phyloP scores from a whole-genome alignment of 257 asterid species.

The Anisodus tanguticus region DNA sequence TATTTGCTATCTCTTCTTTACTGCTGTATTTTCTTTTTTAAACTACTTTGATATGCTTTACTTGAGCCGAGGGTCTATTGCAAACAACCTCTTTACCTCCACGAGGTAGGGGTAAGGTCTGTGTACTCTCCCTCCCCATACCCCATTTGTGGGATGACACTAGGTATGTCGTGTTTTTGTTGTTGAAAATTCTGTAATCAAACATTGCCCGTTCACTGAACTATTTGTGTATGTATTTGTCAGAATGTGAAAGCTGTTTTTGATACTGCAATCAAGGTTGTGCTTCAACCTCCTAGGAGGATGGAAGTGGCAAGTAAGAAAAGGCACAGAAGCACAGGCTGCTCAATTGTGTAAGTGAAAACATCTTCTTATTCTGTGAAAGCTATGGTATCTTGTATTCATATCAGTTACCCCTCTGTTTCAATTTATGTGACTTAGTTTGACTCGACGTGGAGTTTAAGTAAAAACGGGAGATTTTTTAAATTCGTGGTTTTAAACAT shows the following conservation, averaged over 20 bases:
- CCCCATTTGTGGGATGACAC: slow-evolving; percentile 50
- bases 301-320: slow-evolving; percentile 68
- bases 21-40: too few species aligned
- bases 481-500: too few species aligned
- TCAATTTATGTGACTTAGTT: neutral
- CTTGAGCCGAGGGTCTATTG: too few species aligned
- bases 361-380: neutral
- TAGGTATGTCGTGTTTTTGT: neutral
- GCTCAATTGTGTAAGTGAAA: slow-evolving; percentile 80
- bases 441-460: neutral
- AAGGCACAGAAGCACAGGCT: slow-evolving; percentile 60
- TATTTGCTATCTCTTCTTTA: too few species aligned
- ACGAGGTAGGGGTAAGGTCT: too few species aligned
- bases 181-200: neutral
- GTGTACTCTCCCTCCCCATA: too few species aligned
- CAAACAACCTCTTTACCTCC: too few species aligned
- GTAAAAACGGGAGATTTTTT: too few species aligned
- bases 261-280: slow-evolving; percentile 91
- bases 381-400: neutral
- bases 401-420: neutral
- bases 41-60: too few species aligned
- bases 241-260: slow-evolving; percentile 97
- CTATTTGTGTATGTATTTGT: neutral
- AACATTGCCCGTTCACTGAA: neutral
- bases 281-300: slow-evolving; percentile 92